Conservation (phyloP, 2,329 filamentous ascomycete genomes). For the Aspergillus viridinutans region DNA sequence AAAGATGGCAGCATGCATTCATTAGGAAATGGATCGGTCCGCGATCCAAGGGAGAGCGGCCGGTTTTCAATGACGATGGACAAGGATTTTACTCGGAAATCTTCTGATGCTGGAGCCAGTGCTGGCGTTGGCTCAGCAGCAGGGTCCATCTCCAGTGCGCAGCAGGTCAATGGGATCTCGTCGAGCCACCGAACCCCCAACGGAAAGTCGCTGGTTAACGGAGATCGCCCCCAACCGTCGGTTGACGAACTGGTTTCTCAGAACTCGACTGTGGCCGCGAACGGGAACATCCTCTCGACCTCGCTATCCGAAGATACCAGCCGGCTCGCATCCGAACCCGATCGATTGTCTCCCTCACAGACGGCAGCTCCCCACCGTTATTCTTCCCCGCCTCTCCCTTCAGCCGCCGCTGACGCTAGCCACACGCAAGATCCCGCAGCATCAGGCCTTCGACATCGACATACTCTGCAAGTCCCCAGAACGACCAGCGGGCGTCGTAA, state of each 20-base stretch:
- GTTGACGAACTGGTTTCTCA: constrained; percentile 28
- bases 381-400: constrained; percentile 51
- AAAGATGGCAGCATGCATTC: constrained; percentile 49
- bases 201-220: constrained; percentile 29
- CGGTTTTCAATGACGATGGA: constrained; percentile 27
- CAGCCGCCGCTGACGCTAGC: constrained; percentile 47
- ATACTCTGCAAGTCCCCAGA: constrained; percentile 84
- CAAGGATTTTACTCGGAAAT: constrained; percentile 20
- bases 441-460: constrained; percentile 68
- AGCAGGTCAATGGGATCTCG: constrained; percentile 26
- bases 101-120: constrained; percentile 21
- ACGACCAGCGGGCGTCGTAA: constrained; percentile 54
- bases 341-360: constrained; percentile 25
- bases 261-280: constrained; percentile 20
- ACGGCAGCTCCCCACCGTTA: constrained; percentile 31
- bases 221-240: constrained; percentile 26
- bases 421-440: constrained; percentile 53
- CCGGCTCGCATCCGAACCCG: constrained; percentile 28
- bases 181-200: constrained; percentile 20
- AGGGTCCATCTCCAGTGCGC: constrained; percentile 16
- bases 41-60: constrained; percentile 30
- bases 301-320: constrained; percentile 31
- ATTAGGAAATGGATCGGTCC: constrained; percentile 31
- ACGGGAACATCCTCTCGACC: constrained; percentile 15
- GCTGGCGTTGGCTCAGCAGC: constrained; percentile 24